Evolutionary conservation across 352 stramenopile genomes (phyloP), one percentile per base, ranked within the genome.

Genomic region (Elongisporangium undulatum): DNA sequence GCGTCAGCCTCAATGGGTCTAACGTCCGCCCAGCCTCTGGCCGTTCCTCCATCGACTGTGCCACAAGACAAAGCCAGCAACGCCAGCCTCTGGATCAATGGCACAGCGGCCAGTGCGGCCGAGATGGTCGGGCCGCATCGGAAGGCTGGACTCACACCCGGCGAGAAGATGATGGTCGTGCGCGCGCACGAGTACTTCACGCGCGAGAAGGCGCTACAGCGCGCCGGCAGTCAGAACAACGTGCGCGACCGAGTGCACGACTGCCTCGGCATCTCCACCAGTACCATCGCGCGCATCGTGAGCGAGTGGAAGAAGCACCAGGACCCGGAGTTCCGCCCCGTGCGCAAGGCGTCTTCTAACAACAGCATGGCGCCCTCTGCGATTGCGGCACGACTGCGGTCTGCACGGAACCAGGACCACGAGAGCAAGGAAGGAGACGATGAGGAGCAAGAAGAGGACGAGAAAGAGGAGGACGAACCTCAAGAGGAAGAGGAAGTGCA

Each of bases 391-490:
- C 16, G 34, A 17, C 13, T 45, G 13, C 9, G 34, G 34, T 45
- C 7, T 17, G 34, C 34, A 17, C 9, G 34, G 34, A 45, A 17
- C 34, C 34, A 45, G 17, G 34, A 45, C 34, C 10, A 45, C 16
- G 34, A 45, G 34, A 45, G 10, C 34, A 45, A 45, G 3, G 34
- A 4, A 10, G 34, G 17, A 4, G 57, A 56, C 3, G 61, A 60
- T 50, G 58, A 61, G 0, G 54, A 55, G 12, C 49, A 62, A 4
- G 61, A 58, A 4, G 51, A 24, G 26, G 63, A 34, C 3, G 59
- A 59, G 13, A 55, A 53, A 9, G 50, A 23, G 51, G 48, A 51
- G 26, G 26, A 13, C 4, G 51, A 58, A 13, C 50, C 41, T 15
- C 56, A 59, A 13, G 26, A 51, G 2, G 64, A 53, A 13, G 59